Conservation (phyloP, 2,329 filamentous ascomycete species). For the Phyllosticta capitalensis region DNA sequence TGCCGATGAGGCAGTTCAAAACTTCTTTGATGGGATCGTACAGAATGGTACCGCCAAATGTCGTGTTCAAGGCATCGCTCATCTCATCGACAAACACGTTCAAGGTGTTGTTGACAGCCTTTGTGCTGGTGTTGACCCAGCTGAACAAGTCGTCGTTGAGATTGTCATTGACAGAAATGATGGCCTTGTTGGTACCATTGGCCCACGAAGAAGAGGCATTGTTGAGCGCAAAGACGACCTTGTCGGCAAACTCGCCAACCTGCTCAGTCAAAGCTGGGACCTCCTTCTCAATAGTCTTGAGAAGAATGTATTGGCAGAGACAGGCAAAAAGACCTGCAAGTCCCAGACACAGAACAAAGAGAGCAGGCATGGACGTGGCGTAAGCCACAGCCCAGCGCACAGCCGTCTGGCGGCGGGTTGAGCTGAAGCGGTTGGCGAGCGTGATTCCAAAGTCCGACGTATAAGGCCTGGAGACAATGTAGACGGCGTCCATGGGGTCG, state of each 20-base stretch:
- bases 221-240: constrained; percentile 64
- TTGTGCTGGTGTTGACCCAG: constrained; percentile 77
- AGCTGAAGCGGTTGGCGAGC: constrained; percentile 55
- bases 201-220: constrained; percentile 71
- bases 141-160: constrained; percentile 80
- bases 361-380: constrained; percentile 69
- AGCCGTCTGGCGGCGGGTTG: constrained; percentile 57
- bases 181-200: constrained; percentile 61
- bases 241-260: constrained; percentile 68
- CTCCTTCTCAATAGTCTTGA: constrained; percentile 62
- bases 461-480: constrained; percentile 74
- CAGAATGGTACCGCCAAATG: constrained; percentile 75
- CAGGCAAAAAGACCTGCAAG: constrained; percentile 75
- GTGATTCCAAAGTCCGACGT: constrained; percentile 65
- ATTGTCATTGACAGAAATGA: constrained; percentile 53
- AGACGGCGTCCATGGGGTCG: constrained; percentile 80
- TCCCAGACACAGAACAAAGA: constrained; percentile 79
- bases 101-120: constrained; percentile 74
- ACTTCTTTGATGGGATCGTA: constrained; percentile 69
- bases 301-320: constrained; percentile 71
- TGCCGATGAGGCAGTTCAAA: constrained; percentile 73
- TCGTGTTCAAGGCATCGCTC: constrained; percentile 59
- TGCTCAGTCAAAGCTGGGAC: constrained; percentile 65
- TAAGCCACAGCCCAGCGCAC: constrained; percentile 80
- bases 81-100: constrained; percentile 74